Evolutionary conservation across 306 rosid genomes (phyloP).

Genomic region (Inga oerstediana): DNA sequence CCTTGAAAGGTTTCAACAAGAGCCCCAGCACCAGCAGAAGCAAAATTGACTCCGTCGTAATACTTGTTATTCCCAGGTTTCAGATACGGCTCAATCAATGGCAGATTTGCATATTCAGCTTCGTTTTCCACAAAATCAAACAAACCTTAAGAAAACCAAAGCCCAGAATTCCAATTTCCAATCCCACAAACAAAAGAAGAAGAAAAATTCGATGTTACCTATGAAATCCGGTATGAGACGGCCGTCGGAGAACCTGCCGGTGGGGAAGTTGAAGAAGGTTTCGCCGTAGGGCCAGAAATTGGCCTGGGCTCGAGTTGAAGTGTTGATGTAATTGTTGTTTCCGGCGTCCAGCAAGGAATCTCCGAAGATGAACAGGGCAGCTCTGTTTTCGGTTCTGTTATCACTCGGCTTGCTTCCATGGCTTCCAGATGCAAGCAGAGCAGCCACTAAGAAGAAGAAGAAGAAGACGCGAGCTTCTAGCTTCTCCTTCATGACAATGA

Average conservation of each 20-base stretch:
- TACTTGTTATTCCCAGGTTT: conserved; percentile 60
- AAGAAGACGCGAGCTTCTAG: conserved; percentile 28
- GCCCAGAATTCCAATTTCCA: neutral
- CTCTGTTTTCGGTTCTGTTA: conserved; percentile 35
- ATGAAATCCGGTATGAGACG: conserved; percentile 82
- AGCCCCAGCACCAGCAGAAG: conserved; percentile 91
- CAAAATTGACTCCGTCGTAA: conserved; percentile 75
- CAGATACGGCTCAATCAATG: conserved; percentile 35
- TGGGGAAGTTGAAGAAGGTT: conserved; percentile 74
- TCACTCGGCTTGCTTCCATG: conserved; percentile 25
- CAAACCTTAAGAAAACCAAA: neutral
- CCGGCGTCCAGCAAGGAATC: conserved; percentile 93
- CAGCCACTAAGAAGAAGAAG: conserved; percentile 9
- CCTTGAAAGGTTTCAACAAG: conserved; percentile 79
- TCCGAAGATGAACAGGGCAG: conserved; percentile 73
- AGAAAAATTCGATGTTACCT: conserved; percentile 37
- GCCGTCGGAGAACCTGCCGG: conserved; percentile 94
- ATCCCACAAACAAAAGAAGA: no score
- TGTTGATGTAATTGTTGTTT: conserved; percentile 93
- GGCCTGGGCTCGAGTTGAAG: conserved; percentile 84
- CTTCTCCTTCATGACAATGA: conserved; percentile 29
- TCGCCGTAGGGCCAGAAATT: conserved; percentile 94
- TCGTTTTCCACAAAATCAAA: neutral
- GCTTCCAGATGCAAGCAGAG: conserved; percentile 7
- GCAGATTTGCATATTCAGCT: conserved; percentile 84